Base-by-base conservation (phyloP, 371 early-diverging fungal genomes). In the Lichtheimia hyalospora region DNA sequence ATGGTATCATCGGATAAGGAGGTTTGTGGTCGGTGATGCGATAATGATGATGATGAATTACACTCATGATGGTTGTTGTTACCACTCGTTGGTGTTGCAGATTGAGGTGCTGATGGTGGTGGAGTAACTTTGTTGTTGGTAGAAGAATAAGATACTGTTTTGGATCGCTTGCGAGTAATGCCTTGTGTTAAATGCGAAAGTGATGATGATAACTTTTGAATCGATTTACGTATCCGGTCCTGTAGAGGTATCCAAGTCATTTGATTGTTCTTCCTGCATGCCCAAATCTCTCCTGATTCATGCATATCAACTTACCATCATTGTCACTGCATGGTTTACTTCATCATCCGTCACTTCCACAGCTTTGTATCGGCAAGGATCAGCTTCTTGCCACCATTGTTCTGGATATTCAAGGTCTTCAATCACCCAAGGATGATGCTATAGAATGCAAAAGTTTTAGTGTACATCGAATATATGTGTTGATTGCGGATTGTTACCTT, bases 391-490 rank as follows among this genome's bases (percentile, higher is more conserved):
- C 51, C 67, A 64, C 79, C 79, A 79, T 14, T 24, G 65, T 7
- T 66, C 70, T 14, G 88, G 86, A 46, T 86, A 82, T 4, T 65
- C 66, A 49, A 96, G 58, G 64, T 89, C 95, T 23, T 75, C 80
- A 10, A 84, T 84, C 0, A 94, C 90, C 96, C 96, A 98, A 18
- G 92, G 91, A 74, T 96, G 97, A 28, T 67, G 64, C 83, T 90
- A 54, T 10, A 61, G 1, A 18, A 18, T 1, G 34, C 50, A 46
- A 49, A 20, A 16, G 42, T 18, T 18, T 12, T 25, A 40, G 4
- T 21, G 12, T 42, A 23, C 21, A 3, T 8, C 10, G 34, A 34
- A 34, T 34, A 10, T 8, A 34, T 34, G 34, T 10, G 2, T 34
- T 8, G 10, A 34, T 34, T 34, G 34, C 10, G 14, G 6, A 6